A percentile compares a stretch with the other conserved stretches of the same genome.
These are phyloP conservation scores for Saussurea involucrata DNA, from an alignment of 129 eudicot species.

Conservation along the genomic window DNA sequence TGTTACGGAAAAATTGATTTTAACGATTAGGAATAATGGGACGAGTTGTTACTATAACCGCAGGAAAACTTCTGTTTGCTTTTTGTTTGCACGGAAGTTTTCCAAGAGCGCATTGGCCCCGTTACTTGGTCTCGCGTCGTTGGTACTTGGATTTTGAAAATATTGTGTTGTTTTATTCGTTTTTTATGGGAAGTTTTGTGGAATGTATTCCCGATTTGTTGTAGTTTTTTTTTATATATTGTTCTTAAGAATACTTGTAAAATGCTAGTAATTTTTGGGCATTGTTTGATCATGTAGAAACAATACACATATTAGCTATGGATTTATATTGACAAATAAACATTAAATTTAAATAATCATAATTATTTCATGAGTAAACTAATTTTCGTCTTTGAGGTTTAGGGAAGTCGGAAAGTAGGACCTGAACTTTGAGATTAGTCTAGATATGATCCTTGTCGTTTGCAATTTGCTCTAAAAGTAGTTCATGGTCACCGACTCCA, in stretches of 20 bases:
- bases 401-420: no score
- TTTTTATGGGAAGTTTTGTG: constrained; percentile 14
- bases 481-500: no score
- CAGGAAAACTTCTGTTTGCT: constrained; percentile 40
- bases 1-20: constrained; percentile 51
- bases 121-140: constrained; percentile 45
- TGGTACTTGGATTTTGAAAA: constrained; percentile 53
- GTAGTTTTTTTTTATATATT: constrained; percentile 22
- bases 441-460: no score
- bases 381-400: no score
- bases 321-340: neutral
- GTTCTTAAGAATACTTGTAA: constrained; percentile 13
- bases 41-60: constrained; percentile 58
- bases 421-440: no score
- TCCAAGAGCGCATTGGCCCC: constrained; percentile 52
- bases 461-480: no score
- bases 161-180: neutral
- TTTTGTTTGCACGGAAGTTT: constrained; percentile 87
- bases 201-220: constrained; percentile 8
- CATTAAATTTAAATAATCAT: neutral
- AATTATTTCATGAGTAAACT: no score
- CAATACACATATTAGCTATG: neutral
- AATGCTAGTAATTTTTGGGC: constrained; percentile 10
- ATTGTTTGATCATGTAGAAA: constrained; percentile 10
- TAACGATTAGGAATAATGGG: constrained; percentile 62